These are phyloP conservation scores for Pestalotiopsis fici DNA, from an alignment of 2,329 filamentous ascomycete species.

Conservation along the genomic window DNA sequence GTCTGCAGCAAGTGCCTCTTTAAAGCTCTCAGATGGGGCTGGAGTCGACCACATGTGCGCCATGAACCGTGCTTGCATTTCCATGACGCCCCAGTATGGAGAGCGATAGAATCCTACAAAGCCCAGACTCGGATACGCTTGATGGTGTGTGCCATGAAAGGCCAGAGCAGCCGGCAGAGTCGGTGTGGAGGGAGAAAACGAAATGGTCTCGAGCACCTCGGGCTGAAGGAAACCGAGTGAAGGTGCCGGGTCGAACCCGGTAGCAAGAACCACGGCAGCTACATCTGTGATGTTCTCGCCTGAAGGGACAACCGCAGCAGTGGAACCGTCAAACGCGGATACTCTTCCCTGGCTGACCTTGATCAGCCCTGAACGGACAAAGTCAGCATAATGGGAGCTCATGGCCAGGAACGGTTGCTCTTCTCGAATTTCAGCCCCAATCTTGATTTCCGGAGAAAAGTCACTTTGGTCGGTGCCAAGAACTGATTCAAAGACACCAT, in stretches of 20 bases:
- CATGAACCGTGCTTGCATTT: constrained; percentile 78
- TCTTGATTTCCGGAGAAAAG: constrained; percentile 43
- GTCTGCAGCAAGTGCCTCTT: constrained; percentile 43
- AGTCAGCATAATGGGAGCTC: constrained; percentile 72
- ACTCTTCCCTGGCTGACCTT: constrained; percentile 50
- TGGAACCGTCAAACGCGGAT: constrained; percentile 33
- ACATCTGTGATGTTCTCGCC: constrained; percentile 51
- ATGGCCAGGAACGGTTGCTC: constrained; percentile 68
- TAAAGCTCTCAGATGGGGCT: constrained; percentile 26
- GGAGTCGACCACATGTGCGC: constrained; percentile 57
- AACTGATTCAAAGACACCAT: constrained; percentile 49
- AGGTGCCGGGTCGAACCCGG: constrained; percentile 68
- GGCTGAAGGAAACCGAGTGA: constrained; percentile 66
- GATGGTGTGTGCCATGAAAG: constrained; percentile 66
- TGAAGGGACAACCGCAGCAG: constrained; percentile 31
- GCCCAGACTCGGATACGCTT: constrained; percentile 63
- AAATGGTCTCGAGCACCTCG: constrained; percentile 55
- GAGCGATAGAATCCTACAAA: constrained; percentile 85
- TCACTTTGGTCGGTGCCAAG: constrained; percentile 57
- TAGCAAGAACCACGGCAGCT: constrained; percentile 71
- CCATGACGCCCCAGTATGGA: constrained; percentile 85
- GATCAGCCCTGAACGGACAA: constrained; percentile 68
- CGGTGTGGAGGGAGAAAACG: constrained; percentile 54
- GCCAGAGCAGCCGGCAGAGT: constrained; percentile 67
- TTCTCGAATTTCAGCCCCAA: constrained; percentile 39